Conservation (phyloP, 164 flowering plant species). For the Santalum album region DNA sequence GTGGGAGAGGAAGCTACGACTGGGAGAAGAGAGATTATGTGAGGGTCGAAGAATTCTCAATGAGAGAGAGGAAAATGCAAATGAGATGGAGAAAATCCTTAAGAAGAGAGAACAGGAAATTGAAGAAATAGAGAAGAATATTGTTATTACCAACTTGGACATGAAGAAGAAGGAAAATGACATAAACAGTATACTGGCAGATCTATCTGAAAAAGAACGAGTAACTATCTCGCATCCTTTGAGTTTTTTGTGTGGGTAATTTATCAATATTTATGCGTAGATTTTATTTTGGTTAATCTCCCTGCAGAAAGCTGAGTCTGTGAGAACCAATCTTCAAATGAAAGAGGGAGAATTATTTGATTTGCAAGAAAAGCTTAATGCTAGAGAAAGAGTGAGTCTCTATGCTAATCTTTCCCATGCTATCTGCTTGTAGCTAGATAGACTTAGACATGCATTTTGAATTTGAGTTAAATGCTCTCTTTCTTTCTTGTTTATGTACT, state of each 20-base stretch:
- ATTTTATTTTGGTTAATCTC: conserved; percentile 7
- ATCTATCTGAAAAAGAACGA: conserved; percentile 48
- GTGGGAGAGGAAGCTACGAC: conserved; percentile 78
- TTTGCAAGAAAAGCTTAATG: conserved; percentile 55
- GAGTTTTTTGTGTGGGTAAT: background rate
- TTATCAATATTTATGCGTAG: background rate
- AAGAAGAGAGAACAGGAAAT: conserved; percentile 52
- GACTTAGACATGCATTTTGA: no score
- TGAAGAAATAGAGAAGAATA: conserved; percentile 41
- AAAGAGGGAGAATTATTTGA: conserved; percentile 48
- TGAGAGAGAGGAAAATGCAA: conserved; percentile 60
- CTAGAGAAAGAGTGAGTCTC: conserved; percentile 65
- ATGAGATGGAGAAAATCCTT: conserved; percentile 41
- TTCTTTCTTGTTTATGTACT: no score
- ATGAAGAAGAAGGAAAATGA: conserved; percentile 53
- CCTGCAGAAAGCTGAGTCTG: conserved; percentile 52
- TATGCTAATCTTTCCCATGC: background rate
- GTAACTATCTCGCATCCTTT: conserved; percentile 27
- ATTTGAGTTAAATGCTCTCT: no score
- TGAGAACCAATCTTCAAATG: conserved; percentile 28
- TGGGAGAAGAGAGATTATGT: conserved; percentile 53
- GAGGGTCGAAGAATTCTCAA: conserved; percentile 45
- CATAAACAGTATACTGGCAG: conserved; percentile 33
- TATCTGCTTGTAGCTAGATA: background rate
- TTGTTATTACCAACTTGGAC: conserved; percentile 21